Percentiles rank a stretch among this genome's conserved stretches.
Evolutionary conservation across 2,329 filamentous ascomycete genomes (phyloP).

Genomic region (Trichothecium sympodiale): DNA sequence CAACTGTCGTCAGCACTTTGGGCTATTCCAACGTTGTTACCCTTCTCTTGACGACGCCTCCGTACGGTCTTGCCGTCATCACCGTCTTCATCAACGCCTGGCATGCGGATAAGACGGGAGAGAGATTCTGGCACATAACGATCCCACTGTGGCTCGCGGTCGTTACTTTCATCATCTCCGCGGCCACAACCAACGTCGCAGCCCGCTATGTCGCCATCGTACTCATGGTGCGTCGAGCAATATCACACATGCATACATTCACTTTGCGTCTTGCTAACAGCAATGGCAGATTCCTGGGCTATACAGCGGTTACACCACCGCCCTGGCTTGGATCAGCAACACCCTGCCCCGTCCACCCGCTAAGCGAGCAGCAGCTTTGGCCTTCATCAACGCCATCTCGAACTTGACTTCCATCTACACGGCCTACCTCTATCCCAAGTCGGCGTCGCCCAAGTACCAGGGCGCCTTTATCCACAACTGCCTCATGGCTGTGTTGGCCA

Average conservation of each 20-base stretch:
- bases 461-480: slow-evolving; percentile 60
- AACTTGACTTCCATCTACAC: slow-evolving; percentile 26
- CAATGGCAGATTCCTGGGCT: slow-evolving; percentile 36
- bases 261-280: slow-evolving; percentile 2
- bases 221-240: slow-evolving; percentile 43
- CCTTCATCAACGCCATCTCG: slow-evolving; percentile 56
- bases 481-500: slow-evolving; percentile 50
- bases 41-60: slow-evolving; percentile 11
- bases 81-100: slow-evolving; percentile 54
- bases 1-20: slow-evolving; percentile 11
- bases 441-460: slow-evolving; percentile 29
- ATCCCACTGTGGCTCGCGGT: slow-evolving; percentile 51
- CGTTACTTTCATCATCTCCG: slow-evolving; percentile 55
- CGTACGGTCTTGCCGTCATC: slow-evolving; percentile 11
- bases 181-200: slow-evolving; percentile 45
- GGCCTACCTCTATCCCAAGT: slow-evolving; percentile 53
- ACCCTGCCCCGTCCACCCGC: slow-evolving; percentile 65
- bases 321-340: slow-evolving; percentile 65
- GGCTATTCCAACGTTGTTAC: slow-evolving; percentile 11
- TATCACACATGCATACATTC: not conserved
- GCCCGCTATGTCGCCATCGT: slow-evolving; percentile 62
- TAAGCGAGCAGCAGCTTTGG: slow-evolving; percentile 59
- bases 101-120: slow-evolving; percentile 61
- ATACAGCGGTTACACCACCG: slow-evolving; percentile 57
- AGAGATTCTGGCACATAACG: slow-evolving; percentile 58